These are phyloP conservation scores for Debaryomyces maramus DNA, from an alignment of 805 yeast species.

Conservation along the genomic window DNA sequence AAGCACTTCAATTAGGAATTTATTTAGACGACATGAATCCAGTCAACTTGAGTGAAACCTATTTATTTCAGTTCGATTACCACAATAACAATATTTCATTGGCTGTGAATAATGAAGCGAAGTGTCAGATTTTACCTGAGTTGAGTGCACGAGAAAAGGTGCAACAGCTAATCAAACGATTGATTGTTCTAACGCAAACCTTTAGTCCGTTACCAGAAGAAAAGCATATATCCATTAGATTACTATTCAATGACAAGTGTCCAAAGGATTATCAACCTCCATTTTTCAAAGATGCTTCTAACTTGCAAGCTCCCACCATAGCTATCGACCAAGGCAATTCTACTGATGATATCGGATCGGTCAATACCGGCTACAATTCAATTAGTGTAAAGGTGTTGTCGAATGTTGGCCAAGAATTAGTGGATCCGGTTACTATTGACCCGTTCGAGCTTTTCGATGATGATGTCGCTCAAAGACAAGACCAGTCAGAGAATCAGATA, in stretches of 20 bases:
- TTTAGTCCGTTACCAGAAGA: conserved; percentile 51
- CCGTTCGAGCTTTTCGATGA: conserved; percentile 19
- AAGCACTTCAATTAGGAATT: conserved; percentile 47
- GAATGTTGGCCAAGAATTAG: conserved; percentile 2
- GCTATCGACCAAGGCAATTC: conserved; percentile 13
- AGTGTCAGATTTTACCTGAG: conserved; percentile 12
- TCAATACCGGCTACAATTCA: conserved; percentile 7
- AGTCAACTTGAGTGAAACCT: conserved; percentile 47
- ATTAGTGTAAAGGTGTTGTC: conserved; percentile 23
- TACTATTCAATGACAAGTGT: conserved; percentile 48
- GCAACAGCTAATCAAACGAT: conserved; percentile 50
- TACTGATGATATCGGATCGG: conserved; percentile 6
- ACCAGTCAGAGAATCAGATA: neutral
- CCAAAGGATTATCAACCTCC: conserved; percentile 52
- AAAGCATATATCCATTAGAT: conserved; percentile 48
- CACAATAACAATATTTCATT: conserved; percentile 10
- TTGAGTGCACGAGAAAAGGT: conserved; percentile 44
- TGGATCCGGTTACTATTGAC: conserved; percentile 16
- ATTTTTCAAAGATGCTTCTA: conserved; percentile 45
- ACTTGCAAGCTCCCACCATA: conserved; percentile 33
- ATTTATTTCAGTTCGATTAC: conserved; percentile 50
- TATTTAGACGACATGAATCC: conserved; percentile 45
- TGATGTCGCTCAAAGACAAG: neutral
- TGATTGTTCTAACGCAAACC: conserved; percentile 54
- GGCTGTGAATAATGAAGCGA: neutral